phyloP scores from a whole-genome alignment of 345 rosid species.

The Lepidium didymum region DNA sequence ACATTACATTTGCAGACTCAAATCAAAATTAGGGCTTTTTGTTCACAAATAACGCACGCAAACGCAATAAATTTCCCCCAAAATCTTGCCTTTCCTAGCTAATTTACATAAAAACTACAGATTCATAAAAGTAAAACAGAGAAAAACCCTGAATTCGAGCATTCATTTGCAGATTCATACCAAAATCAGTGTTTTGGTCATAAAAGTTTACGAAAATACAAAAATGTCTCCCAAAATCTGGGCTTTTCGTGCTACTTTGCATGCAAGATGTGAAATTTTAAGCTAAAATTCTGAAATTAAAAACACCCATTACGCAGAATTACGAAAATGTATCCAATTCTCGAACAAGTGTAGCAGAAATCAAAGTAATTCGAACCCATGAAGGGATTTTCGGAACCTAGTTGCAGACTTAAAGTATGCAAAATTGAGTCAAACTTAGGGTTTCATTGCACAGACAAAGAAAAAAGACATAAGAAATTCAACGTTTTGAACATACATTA shows the following conservation, averaged over 20 bases:
- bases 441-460: not conserved
- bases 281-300: not conserved
- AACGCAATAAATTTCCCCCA: too few species aligned
- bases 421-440: not conserved
- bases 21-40: too few species aligned
- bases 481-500: conserved; percentile 8
- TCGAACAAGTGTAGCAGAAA: not conserved
- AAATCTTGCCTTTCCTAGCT: too few species aligned
- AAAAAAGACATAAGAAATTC: not conserved
- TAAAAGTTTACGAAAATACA: too few species aligned
- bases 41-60: too few species aligned
- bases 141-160: conserved; percentile 1
- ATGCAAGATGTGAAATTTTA: not conserved
- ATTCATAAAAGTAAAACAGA: not conserved
- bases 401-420: not conserved
- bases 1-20: too few species aligned
- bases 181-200: not conserved
- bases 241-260: not conserved
- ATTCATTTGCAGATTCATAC: not conserved
- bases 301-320: not conserved
- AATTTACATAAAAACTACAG: too few species aligned
- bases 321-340: not conserved
- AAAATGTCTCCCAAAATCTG: not conserved
- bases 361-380: not conserved
- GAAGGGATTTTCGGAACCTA: not conserved